phyloP scores from a whole-genome alignment of 2,329 filamentous ascomycete genomes.

The Aspergillus melleus region DNA sequence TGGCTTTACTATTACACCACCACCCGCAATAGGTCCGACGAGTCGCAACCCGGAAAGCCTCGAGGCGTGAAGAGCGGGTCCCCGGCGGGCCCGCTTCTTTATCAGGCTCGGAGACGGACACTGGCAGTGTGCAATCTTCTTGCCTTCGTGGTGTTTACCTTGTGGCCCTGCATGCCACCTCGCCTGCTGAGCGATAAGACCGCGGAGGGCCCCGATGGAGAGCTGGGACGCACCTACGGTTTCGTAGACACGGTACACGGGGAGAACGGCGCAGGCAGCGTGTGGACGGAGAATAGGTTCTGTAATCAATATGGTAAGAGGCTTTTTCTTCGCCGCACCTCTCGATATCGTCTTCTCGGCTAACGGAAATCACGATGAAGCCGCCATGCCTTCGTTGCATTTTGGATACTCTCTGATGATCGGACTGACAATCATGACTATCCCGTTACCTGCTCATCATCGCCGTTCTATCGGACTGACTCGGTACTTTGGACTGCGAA shows the following conservation, averaged over 20 bases:
- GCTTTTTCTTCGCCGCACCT: neutral
- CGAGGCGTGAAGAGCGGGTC: slow-evolving; percentile 39
- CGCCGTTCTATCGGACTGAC: slow-evolving; percentile 41
- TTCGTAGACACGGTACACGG: slow-evolving; percentile 63
- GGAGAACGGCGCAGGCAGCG: slow-evolving; percentile 60
- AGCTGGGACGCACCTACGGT: slow-evolving; percentile 60
- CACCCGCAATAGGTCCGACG: slow-evolving; percentile 54
- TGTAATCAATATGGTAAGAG: slow-evolving; percentile 70
- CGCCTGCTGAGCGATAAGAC: slow-evolving; percentile 55
- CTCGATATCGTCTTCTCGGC: neutral
- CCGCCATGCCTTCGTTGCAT: slow-evolving; percentile 73
- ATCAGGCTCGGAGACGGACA: slow-evolving; percentile 56
- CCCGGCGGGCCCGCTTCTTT: slow-evolving; percentile 53
- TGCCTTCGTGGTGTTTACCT: slow-evolving; percentile 59
- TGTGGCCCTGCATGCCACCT: slow-evolving; percentile 63
- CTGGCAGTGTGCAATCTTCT: slow-evolving; percentile 61
- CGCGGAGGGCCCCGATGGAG: slow-evolving; percentile 57
- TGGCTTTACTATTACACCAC: slow-evolving; percentile 71
- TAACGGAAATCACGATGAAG: slow-evolving; percentile 34
- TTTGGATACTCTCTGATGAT: slow-evolving; percentile 75
- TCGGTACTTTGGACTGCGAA: slow-evolving; percentile 36
- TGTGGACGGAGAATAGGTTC: slow-evolving; percentile 72
- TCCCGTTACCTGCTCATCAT: slow-evolving; percentile 61
- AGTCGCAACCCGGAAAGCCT: slow-evolving; percentile 40
- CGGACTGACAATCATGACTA: slow-evolving; percentile 66